Conservation (phyloP, 2,329 filamentous ascomycete species). For the Dothidotthia symphoricarpi region DNA sequence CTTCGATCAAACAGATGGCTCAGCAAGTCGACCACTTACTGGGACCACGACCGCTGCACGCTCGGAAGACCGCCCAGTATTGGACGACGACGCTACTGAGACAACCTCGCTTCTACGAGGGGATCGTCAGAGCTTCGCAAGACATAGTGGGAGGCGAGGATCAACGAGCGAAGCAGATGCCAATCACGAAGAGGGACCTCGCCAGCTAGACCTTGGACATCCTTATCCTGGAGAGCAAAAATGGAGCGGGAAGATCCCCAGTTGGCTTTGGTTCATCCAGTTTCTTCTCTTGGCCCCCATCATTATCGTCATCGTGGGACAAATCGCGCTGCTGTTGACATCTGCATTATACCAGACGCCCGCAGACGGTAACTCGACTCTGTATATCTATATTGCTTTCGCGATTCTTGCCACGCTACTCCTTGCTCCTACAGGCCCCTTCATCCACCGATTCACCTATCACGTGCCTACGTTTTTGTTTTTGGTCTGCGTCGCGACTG, state of each 20-base stretch:
- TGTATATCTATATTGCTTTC: constrained; percentile 70
- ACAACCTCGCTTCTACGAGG: constrained; percentile 57
- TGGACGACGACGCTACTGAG: constrained; percentile 51
- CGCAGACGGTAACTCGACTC: constrained; percentile 72
- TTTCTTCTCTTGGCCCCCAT: constrained; percentile 78
- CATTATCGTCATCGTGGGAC: constrained; percentile 71
- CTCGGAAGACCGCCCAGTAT: constrained; percentile 32
- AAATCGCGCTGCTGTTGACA: constrained; percentile 71
- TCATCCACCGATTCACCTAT: constrained; percentile 80
- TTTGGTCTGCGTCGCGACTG: constrained; percentile 67
- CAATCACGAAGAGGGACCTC: constrained; percentile 37
- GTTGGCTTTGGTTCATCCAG: constrained; percentile 85
- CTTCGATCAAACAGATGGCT: constrained; percentile 38
- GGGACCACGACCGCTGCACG: constrained; percentile 32
- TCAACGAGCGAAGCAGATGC: constrained; percentile 38
- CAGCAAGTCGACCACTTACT: constrained; percentile 37
- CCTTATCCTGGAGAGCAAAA: constrained; percentile 71
- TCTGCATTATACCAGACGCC: constrained; percentile 76
- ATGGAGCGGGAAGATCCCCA: constrained; percentile 78
- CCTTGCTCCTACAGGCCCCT: constrained; percentile 74
- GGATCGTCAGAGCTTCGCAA: constrained; percentile 56
- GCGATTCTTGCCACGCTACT: constrained; percentile 68
- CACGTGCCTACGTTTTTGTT: constrained; percentile 78
- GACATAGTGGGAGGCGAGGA: constrained; percentile 47
- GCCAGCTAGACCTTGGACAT: constrained; percentile 32